phyloP scores from a whole-genome alignment of 1,139 yeast genomes.

The Arxiozyma slooffiae region DNA sequence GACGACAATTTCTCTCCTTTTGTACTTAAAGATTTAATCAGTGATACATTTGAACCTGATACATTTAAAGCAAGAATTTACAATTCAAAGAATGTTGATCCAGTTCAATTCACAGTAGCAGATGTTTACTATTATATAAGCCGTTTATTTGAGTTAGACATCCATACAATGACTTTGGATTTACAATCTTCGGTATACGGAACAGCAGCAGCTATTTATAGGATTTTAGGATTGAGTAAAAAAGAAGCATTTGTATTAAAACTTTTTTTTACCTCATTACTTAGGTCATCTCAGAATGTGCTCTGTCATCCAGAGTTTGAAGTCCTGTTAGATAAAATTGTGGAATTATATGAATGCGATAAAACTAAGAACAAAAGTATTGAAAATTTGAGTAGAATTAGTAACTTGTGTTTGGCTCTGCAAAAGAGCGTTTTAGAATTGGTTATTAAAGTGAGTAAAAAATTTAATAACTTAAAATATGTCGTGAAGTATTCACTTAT shows the following conservation, averaged over 20 bases:
- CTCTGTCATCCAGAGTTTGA: slow-evolving; percentile 24
- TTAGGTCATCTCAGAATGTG: slow-evolving; percentile 34
- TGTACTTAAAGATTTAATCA: slow-evolving; percentile 8
- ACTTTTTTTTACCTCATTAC: slow-evolving; percentile 44
- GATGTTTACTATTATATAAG: slow-evolving; percentile 42
- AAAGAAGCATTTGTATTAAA: slow-evolving; percentile 65
- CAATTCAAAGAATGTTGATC: neutral
- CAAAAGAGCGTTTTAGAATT: slow-evolving; percentile 49
- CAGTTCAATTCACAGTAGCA: neutral
- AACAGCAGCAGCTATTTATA: slow-evolving; percentile 56
- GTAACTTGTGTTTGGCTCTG: slow-evolving; percentile 45
- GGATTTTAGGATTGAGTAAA: slow-evolving; percentile 50
- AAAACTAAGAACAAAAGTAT: slow-evolving; percentile 22
- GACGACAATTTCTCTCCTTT: slow-evolving; percentile 40
- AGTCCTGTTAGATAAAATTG: slow-evolving; percentile 35
- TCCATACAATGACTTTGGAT: slow-evolving; percentile 37
- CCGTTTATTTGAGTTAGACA: slow-evolving; percentile 34
- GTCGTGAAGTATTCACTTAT: slow-evolving; percentile 42
- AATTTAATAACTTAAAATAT: slow-evolving; percentile 39
- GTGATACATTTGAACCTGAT: slow-evolving; percentile 21
- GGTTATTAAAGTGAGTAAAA: slow-evolving; percentile 47
- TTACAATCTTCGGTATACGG: slow-evolving; percentile 56
- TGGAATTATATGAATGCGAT: slow-evolving; percentile 37
- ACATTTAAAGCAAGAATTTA: slow-evolving; percentile 13
- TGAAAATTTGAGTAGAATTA: slow-evolving; percentile 15